A percentile compares a stretch with the other conserved stretches of the same genome.
phyloP scores from a whole-genome alignment of 1,284 basidiomycete genomes.

The Wallemia hederae region DNA sequence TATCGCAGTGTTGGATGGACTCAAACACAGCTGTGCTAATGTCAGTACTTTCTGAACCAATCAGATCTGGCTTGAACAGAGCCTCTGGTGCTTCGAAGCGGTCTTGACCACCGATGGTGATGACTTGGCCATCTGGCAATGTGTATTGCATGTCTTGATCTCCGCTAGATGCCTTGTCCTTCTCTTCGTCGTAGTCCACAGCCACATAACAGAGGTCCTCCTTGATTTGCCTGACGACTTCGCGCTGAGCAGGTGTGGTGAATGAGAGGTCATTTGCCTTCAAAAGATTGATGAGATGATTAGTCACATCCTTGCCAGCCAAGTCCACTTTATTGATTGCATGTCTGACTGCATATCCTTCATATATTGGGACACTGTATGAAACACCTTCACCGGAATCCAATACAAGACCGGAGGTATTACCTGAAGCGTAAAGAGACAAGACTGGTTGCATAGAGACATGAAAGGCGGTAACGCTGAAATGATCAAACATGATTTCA shows the following conservation, averaged over 20 bases:
- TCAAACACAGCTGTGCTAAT: conserved; percentile 95
- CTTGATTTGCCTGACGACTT: conserved; percentile 90
- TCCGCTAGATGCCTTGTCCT: conserved; percentile 33
- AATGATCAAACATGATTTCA: conserved; percentile 95
- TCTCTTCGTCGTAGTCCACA: conserved; percentile 67
- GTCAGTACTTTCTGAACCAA: conserved; percentile 84
- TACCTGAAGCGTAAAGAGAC: conserved; percentile 92
- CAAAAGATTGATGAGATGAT: conserved; percentile 78
- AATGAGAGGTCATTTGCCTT: conserved; percentile 84
- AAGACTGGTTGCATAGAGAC: conserved; percentile 91
- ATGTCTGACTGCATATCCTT: conserved; percentile 97
- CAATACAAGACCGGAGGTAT: conserved; percentile 91
- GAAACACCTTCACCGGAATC: conserved; percentile 98
- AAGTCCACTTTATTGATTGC: conserved; percentile 87
- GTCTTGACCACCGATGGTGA: conserved; percentile 43
- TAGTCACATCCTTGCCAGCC: conserved; percentile 90
- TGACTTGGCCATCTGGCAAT: conserved; percentile 77
- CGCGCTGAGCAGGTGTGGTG: conserved; percentile 86
- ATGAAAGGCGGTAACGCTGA: conserved; percentile 94
- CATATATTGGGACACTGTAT: conserved; percentile 94
- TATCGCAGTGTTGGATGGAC: conserved; percentile 33
- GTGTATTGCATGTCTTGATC: conserved; percentile 28
- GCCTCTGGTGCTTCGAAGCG: conserved; percentile 94
- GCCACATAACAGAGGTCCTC: conserved; percentile 94
- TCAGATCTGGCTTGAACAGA: conserved; percentile 85